Conservation (phyloP, 192 early-diverging fungal species). For the Hyaloraphidium curvatum region DNA sequence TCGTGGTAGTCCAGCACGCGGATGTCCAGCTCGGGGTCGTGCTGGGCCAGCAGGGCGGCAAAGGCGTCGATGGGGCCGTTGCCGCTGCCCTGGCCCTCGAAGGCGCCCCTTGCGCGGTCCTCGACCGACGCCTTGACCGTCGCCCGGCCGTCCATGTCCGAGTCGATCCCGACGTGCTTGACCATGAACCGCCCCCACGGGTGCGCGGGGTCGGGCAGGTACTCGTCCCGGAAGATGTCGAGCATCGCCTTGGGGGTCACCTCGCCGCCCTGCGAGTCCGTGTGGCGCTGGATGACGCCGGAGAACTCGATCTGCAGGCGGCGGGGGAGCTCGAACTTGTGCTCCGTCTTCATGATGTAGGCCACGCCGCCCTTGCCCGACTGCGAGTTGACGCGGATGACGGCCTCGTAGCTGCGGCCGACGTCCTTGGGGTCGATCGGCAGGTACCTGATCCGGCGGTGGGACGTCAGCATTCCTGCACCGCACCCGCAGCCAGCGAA, state of each 20-base stretch:
- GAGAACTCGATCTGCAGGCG: neutral
- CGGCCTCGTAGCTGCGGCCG: neutral
- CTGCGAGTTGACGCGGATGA: neutral
- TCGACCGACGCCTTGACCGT: neutral
- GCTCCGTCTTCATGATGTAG: neutral
- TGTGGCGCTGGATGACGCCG: neutral
- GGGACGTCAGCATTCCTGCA: no score
- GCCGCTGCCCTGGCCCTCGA: neutral
- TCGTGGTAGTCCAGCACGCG: neutral
- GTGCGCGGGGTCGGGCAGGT: neutral
- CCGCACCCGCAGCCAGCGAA: no score
- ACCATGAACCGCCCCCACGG: neutral
- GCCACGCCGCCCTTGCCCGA: neutral
- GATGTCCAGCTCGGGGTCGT: neutral
- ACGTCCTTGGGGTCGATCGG: neutral
- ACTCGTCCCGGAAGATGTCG: neutral
- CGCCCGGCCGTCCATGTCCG: neutral
- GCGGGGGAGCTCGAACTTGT: neutral
- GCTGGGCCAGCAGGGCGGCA: neutral
- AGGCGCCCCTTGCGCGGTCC: no score
- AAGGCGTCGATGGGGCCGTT: neutral
- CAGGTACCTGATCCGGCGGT: neutral
- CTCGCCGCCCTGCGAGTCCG: neutral
- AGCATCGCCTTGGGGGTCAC: neutral
- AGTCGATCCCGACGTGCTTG: neutral